Evolutionary conservation across 352 stramenopile genomes (phyloP), one percentile per base, ranked within the genome.

Genomic region (Globisporangium iwayamae): DNA sequence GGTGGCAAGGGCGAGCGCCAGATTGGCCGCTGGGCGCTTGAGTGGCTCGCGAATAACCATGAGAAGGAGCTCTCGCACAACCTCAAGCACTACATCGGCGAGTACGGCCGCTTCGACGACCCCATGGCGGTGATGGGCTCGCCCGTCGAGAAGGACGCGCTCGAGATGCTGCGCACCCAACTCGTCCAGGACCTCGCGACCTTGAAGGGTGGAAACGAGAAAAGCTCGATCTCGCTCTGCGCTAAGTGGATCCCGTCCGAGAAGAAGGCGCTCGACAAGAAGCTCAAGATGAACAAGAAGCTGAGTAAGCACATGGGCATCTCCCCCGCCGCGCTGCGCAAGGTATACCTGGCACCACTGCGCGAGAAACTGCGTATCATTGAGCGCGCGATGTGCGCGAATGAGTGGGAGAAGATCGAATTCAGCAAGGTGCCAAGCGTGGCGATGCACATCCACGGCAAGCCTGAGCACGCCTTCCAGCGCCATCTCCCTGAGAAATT

Each of bases 171-270:
- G 5, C 47, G 52, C 13, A 48, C 64, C 28, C 73, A 84, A 45
- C 71, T 86, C 6, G 32, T 69, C 11, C 38, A 61, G 10, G 73
- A 86, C 20, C 60, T 81, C 4, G 47, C n/a, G 14, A 56, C 38
- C 28, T 64, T 78, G 46, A 46, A 73, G 60, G n/a, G 51, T 14
- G 51, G 60, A 11, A 54, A 61, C 3, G 48, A 38, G 0, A 54
- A 62, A 20, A 46, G 38, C 20, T 66, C 61, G 22, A 65, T 85
- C 56, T 83, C 74, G 41, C 48, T 83, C 16, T 83, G 74, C 46
- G 78, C 78, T 62, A 87, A 87, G 70, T 87, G 78, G 78, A 51
- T 87, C 28, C 78, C 78, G 30, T 83, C 73, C 0, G 75, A 87
- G 55, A 79, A 81, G n/a, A 87, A 87, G 47, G 61, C 71, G 22